Conservation (phyloP, 441 rosid species). For the Eruca vesicaria region DNA sequence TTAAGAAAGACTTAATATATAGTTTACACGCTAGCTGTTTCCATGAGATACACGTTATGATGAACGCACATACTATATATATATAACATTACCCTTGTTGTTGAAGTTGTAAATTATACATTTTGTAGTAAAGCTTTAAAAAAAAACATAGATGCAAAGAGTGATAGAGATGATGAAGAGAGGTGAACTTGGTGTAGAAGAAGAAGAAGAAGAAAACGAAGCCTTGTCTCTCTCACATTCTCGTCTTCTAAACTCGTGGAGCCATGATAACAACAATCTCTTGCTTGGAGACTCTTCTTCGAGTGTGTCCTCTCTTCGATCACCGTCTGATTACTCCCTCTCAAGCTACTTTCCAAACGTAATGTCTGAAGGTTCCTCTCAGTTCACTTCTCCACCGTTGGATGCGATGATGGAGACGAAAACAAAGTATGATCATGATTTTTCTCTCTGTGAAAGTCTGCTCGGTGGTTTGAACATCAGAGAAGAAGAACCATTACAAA, state of each 20-base stretch:
- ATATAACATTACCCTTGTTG: neutral
- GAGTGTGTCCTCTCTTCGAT: conserved; percentile 36
- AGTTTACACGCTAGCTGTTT: neutral
- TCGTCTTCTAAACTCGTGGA: conserved; percentile 19
- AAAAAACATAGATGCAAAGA: neutral
- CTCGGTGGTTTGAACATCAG: conserved; percentile 30
- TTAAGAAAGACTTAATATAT: neutral
- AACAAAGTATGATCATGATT: no score
- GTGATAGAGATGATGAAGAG: conserved; percentile 12
- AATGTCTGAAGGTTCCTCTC: no score
- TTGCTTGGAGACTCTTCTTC: neutral
- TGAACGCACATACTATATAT: neutral
- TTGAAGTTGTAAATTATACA: neutral
- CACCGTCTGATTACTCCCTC: no score
- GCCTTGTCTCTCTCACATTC: conserved; percentile 16
- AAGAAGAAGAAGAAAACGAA: neutral
- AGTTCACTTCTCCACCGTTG: no score
- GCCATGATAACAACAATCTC: neutral
- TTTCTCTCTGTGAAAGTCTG: conserved; percentile 30
- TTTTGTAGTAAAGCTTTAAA: neutral
- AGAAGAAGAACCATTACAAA: conserved; percentile 16
- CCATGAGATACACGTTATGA: neutral
- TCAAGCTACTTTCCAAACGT: no score
- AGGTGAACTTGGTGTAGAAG: neutral
- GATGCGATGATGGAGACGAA: no score